These are phyloP conservation scores for Tricholoma bakamatsutake DNA, from an alignment of 768 basidiomycete species.

Conservation along the genomic window DNA sequence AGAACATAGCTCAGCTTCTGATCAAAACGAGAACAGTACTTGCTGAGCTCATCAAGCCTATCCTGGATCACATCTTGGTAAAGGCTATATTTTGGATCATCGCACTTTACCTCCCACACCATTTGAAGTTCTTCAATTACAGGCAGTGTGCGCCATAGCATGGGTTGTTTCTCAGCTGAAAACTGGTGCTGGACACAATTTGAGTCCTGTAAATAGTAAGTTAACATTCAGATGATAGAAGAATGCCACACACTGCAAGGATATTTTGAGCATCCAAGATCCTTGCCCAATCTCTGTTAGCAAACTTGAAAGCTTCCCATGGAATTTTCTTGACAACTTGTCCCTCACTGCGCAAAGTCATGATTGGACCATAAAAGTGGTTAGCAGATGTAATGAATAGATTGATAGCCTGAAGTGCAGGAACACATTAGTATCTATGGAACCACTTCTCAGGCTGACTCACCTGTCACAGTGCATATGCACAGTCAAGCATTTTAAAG, in stretches of 20 bases:
- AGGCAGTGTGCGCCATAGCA: constrained; percentile 22
- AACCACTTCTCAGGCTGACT: too few species aligned
- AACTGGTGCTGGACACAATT: constrained; percentile 18
- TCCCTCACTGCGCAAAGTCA: constrained; percentile 3
- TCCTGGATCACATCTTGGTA: constrained; percentile 15
- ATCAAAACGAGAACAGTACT: constrained; percentile 17
- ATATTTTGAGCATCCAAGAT: constrained; percentile 3
- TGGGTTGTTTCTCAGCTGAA: too few species aligned
- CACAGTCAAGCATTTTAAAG: too few species aligned
- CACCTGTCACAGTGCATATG: too few species aligned
- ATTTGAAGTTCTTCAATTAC: constrained; percentile 22
- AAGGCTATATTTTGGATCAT: neutral
- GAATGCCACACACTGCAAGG: constrained; percentile 3
- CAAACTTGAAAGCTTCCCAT: too few species aligned
- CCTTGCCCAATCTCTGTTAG: constrained; percentile 4
- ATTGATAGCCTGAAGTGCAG: constrained; percentile 5
- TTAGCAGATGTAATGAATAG: constrained; percentile 5
- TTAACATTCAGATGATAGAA: neutral
- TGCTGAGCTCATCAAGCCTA: constrained; percentile 18
- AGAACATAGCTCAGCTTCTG: constrained; percentile 16
- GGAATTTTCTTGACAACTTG: neutral
- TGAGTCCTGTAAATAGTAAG: constrained; percentile 14
- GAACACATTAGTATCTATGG: too few species aligned
- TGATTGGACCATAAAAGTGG: constrained; percentile 5
- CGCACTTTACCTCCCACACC: too few species aligned